These are phyloP conservation scores for Galerina marginata DNA, from an alignment of 768 basidiomycete genomes.

Conservation along the genomic window DNA sequence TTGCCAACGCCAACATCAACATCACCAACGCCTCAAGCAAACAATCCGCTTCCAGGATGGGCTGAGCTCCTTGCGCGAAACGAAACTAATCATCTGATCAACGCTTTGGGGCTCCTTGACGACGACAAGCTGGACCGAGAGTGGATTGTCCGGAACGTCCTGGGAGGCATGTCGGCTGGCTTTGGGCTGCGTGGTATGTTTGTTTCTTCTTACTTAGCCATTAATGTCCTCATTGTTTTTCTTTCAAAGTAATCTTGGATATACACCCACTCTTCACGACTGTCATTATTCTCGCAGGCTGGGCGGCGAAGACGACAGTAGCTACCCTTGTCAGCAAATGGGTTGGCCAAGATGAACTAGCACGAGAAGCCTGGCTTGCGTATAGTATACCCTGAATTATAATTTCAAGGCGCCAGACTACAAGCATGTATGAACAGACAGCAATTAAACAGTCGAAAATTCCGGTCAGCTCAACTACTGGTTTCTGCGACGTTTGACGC, in stretches of 20 bases:
- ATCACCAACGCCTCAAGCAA: slow-evolving; percentile 21
- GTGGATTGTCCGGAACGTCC: slow-evolving; percentile 83
- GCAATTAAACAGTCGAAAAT: no score
- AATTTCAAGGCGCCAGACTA: not conserved
- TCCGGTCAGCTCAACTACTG: no score
- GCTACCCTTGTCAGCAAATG: slow-evolving; percentile 67
- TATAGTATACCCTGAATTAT: slow-evolving; percentile 74
- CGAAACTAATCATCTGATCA: slow-evolving; percentile 35
- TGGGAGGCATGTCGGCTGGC: slow-evolving; percentile 87
- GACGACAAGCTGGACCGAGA: slow-evolving; percentile 80
- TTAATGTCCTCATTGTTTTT: not conserved
- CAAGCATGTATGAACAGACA: no score
- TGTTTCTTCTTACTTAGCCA: not conserved
- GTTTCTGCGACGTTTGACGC: no score
- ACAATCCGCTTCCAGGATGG: slow-evolving; percentile 34
- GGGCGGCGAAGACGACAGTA: slow-evolving; percentile 70
- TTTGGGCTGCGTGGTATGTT: slow-evolving; percentile 79
- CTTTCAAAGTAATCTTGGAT: slow-evolving; percentile 70
- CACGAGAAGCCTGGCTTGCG: slow-evolving; percentile 76
- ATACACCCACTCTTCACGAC: slow-evolving; percentile 77
- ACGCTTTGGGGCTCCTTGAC: slow-evolving; percentile 62
- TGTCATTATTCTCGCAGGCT: slow-evolving; percentile 74
- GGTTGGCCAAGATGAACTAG: slow-evolving; percentile 64
- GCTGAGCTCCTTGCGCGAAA: slow-evolving; percentile 22
- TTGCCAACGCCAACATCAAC: slow-evolving; percentile 46